Base-by-base conservation (phyloP, 768 basidiomycete species). In the Clavaria fumosa region DNA sequence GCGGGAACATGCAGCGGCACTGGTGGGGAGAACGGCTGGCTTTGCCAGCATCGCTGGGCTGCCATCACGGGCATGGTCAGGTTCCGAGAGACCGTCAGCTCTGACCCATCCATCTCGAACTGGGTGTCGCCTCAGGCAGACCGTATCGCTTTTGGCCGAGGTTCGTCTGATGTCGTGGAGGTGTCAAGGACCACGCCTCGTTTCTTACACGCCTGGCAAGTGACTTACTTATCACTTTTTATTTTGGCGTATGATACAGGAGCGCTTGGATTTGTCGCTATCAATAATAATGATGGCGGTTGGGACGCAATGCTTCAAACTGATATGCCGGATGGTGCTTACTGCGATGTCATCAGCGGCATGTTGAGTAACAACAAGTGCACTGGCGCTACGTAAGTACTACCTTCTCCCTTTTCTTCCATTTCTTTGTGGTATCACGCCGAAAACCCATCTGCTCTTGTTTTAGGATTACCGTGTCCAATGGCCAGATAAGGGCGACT, bases 141-240 rank as follows among this genome's bases (percentile, higher is more conserved):
- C 41, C 77, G 67, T 48, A 75, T 80, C 41, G 78, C 77, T 1
- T 82, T 78, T 45, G 71, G 72, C 4, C 55, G 78, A 45, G 77
- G 78, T 67, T 39, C 6, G 58, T 49, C 10, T 15, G 15, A 34
- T 38, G 39, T 21, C 17, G 26, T n/a, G n/a, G n/a, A n/a, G n/a
- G n/a, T n/a, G n/a, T n/a, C n/a, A n/a, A n/a, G n/a, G n/a, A n/a
- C n/a, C n/a, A n/a, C 7, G 19, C 38, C n/a, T 9, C 33, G 12
- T 22, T 37, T 36, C 10, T n/a, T 4, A 15, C 15, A 4, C 11
- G 34, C 30, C n/a, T n/a, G n/a, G n/a, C n/a, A n/a, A n/a, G n/a
- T 41, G 35, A 18, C 23, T n/a, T 15, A 19, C 7, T 7, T 14
- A 17, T 17, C 20, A n/a, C n/a, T n/a, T n/a, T n/a, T n/a, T n/a